phyloP scores from a whole-genome alignment of 1,284 basidiomycete genomes.

The Ceratobasidium sp. region DNA sequence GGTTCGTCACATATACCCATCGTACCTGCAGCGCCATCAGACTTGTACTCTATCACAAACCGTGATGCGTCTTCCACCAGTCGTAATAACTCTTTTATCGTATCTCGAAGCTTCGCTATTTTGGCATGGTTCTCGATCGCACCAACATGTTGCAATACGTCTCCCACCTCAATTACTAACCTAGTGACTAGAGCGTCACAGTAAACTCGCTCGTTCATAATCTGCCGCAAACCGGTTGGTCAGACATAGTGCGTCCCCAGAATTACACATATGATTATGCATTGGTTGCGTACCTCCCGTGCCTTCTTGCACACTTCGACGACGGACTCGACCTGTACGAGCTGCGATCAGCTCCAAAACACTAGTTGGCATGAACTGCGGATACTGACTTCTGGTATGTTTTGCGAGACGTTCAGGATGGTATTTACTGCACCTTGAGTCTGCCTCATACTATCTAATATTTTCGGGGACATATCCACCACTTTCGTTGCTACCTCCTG shows the following conservation, averaged over 20 bases:
- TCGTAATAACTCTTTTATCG: neutral
- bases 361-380: neutral
- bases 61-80: conserved; percentile 26
- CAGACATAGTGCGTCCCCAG: too few species aligned
- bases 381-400: neutral
- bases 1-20: neutral
- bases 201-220: conserved; percentile 4
- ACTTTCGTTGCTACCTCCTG: neutral
- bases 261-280: neutral
- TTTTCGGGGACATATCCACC: neutral
- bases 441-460: neutral
- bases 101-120: neutral
- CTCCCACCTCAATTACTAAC: neutral
- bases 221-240: neutral
- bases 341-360: neutral
- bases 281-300: too few species aligned
- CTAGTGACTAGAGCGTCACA: neutral
- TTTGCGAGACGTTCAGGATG: neutral
- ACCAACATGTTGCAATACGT: neutral
- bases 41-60: conserved; percentile 22
- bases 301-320: too few species aligned
- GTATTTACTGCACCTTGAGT: neutral
- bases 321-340: neutral
- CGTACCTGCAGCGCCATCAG: conserved; percentile 8
- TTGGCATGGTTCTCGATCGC: neutral